Evolutionary conservation across 2,329 filamentous ascomycete genomes (phyloP).

Genomic region (Fusarium humuli): DNA sequence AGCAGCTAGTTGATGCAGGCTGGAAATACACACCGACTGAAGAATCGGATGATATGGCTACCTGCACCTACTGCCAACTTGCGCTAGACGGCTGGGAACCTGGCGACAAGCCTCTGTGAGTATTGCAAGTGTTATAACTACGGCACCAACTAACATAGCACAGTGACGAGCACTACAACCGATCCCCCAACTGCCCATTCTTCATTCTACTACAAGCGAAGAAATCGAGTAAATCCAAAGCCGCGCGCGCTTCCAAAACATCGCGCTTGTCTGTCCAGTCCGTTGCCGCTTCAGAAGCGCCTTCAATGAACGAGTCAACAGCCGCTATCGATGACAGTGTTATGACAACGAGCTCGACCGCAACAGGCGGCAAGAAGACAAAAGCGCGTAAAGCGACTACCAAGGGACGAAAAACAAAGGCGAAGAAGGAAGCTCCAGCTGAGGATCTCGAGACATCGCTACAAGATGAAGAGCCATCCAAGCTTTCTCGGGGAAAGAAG

Average conservation of each 20-base stretch:
- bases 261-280: constrained; percentile 74
- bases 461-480: constrained; percentile 46
- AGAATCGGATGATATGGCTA: constrained; percentile 89
- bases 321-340: constrained; percentile 68
- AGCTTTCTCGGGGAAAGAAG: constrained; percentile 68
- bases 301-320: constrained; percentile 61
- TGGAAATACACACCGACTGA: constrained; percentile 92
- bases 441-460: constrained; percentile 55
- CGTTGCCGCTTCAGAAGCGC: constrained; percentile 61
- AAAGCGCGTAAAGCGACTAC: constrained; percentile 64
- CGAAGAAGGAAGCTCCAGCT: constrained; percentile 65
- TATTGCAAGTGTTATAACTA: constrained; percentile 31
- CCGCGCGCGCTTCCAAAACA: constrained; percentile 72
- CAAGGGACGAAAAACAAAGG: constrained; percentile 50
- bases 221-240: constrained; percentile 65
- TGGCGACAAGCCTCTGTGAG: constrained; percentile 87
- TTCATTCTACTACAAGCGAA: constrained; percentile 77
- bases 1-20: constrained; percentile 91
- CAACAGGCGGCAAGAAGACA: constrained; percentile 68
- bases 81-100: constrained; percentile 96
- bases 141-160: constrained; percentile 40
- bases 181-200: constrained; percentile 84
- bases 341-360: constrained; percentile 69
- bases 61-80: constrained; percentile 89
- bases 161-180: constrained; percentile 86